Evolutionary conservation across 2,329 filamentous ascomycete genomes (phyloP).

Genomic region (Coleophoma cylindrospora): DNA sequence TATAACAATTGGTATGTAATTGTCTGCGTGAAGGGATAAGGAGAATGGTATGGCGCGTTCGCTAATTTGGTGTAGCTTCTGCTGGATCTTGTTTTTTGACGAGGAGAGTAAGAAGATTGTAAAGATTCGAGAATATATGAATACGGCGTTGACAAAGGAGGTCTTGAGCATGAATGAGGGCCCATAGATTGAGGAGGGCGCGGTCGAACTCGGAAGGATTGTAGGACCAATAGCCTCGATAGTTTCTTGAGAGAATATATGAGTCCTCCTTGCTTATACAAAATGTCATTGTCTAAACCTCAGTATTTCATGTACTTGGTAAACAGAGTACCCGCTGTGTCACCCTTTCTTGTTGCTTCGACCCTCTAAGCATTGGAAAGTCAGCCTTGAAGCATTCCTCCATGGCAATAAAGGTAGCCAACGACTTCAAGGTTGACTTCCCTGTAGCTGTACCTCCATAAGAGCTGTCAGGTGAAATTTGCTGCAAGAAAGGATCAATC

Average conservation of each 20-base stretch:
- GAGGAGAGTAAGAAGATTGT: conserved; percentile 5
- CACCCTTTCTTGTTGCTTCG: too few species aligned
- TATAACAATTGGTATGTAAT: conserved; percentile 6
- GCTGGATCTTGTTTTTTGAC: conserved; percentile 6
- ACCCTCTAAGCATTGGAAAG: not conserved
- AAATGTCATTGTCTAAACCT: too few species aligned
- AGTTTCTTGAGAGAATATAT: too few species aligned
- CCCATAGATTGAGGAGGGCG: not conserved
- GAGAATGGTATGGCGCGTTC: not conserved
- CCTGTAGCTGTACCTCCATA: not conserved
- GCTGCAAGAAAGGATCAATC: not conserved
- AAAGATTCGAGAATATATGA: conserved; percentile 7
- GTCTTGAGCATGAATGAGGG: not conserved
- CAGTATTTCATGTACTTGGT: too few species aligned
- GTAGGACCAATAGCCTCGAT: too few species aligned
- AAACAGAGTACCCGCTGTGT: too few species aligned
- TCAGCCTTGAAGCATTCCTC: not conserved
- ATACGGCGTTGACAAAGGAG: conserved; percentile 5
- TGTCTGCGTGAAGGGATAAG: not conserved
- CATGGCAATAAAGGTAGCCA: not conserved
- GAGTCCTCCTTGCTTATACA: too few species aligned
- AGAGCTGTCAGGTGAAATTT: not conserved
- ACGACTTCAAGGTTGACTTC: not conserved
- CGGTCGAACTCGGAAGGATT: too few species aligned
- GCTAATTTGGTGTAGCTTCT: not conserved